These are phyloP conservation scores for Lepraria neglecta DNA, from an alignment of 495 filamentous ascomycete genomes.

Conservation along the genomic window DNA sequence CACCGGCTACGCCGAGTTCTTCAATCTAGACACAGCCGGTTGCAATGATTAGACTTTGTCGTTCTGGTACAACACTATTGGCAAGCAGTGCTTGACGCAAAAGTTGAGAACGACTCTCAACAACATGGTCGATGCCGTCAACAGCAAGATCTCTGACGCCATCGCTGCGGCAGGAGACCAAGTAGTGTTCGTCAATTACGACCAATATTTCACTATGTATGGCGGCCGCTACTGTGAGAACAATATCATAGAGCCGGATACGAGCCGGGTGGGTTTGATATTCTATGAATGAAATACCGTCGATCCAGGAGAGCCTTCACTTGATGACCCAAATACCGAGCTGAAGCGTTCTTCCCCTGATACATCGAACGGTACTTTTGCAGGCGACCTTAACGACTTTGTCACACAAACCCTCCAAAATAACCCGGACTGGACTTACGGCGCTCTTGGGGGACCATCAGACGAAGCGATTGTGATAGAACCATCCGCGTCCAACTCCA, in stretches of 20 bases:
- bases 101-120: conserved; percentile 21
- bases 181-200: conserved; percentile 5
- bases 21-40: conserved; percentile 16
- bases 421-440: too few relatives aligned
- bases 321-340: too few relatives aligned
- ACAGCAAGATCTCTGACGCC: conserved; percentile 10
- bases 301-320: neutral
- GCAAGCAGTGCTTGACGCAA: conserved; percentile 3
- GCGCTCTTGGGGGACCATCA: too few relatives aligned
- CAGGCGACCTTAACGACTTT: too few relatives aligned
- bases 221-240: conserved; percentile 7
- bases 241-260: neutral
- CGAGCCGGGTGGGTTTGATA: neutral
- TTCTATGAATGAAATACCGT: conserved; percentile 8
- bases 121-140: conserved; percentile 22
- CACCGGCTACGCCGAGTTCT: conserved; percentile 24
- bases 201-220: neutral
- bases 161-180: neutral
- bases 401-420: too few relatives aligned
- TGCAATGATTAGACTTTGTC: too few relatives aligned
- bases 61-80: too few relatives aligned
- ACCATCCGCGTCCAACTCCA: too few relatives aligned
- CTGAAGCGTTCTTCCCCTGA: too few relatives aligned
- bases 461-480: too few relatives aligned
- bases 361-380: too few relatives aligned